Percentiles rank a stretch among this genome's conserved stretches.
These are phyloP conservation scores for Dactylellina sp. DNA, from an alignment of 2,329 filamentous ascomycete species.

Conservation along the genomic window DNA sequence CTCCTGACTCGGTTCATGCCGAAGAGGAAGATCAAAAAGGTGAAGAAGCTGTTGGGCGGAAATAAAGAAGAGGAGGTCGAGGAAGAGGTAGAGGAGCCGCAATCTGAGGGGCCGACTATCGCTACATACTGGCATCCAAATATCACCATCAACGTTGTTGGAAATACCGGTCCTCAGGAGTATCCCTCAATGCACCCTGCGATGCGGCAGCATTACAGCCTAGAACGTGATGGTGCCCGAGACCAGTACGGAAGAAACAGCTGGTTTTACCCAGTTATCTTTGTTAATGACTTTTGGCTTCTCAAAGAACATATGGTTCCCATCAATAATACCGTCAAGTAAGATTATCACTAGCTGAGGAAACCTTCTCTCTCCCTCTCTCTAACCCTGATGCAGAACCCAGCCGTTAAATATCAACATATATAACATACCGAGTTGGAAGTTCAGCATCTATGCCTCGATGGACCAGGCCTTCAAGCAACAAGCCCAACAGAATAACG, in stretches of 20 bases:
- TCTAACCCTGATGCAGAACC: constrained; percentile 48
- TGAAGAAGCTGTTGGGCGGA: constrained; percentile 79
- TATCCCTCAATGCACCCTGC: constrained; percentile 78
- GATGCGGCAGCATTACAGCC: constrained; percentile 78
- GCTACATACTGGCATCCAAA: constrained; percentile 95
- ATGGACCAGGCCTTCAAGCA: constrained; percentile 90
- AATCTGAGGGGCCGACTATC: constrained; percentile 73
- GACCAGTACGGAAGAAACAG: constrained; percentile 86
- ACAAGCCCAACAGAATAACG: constrained; percentile 77
- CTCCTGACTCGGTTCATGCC: constrained; percentile 89
- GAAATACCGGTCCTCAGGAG: constrained; percentile 77
- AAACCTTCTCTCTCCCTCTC: not conserved
- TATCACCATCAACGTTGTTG: constrained; percentile 87
- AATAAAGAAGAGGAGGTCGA: constrained; percentile 67
- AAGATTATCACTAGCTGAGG: constrained; percentile 65
- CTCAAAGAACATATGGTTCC: constrained; percentile 89
- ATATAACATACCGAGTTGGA: constrained; percentile 72
- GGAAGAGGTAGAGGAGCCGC: constrained; percentile 67
- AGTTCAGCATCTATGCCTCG: constrained; percentile 85
- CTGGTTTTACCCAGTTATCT: constrained; percentile 93
- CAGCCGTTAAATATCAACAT: constrained; percentile 60
- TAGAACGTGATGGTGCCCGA: constrained; percentile 83
- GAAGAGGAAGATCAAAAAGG: constrained; percentile 90
- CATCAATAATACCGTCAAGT: constrained; percentile 87
- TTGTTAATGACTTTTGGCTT: constrained; percentile 97